phyloP scores from a whole-genome alignment of 2,329 filamentous ascomycete species.

The Neofusicoccum ribis region DNA sequence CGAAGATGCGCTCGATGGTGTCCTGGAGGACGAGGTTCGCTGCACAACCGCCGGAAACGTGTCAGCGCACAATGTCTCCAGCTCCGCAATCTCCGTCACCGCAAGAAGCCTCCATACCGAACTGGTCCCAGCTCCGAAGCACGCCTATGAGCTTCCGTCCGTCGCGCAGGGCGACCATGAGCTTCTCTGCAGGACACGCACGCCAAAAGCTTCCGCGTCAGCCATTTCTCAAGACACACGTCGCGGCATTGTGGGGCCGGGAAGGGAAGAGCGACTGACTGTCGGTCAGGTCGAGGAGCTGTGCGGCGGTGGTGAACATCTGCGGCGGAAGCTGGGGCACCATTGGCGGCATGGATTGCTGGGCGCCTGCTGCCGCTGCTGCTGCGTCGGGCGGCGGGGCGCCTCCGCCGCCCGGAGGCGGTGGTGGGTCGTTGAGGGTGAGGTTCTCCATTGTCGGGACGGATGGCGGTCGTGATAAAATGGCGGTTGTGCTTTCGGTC shows the following conservation, averaged over 20 bases:
- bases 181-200: conserved; percentile 69
- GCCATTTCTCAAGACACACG: not conserved
- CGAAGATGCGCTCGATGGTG: conserved; percentile 85
- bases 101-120: conserved; percentile 60
- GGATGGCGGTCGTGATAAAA: not conserved
- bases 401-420: not conserved
- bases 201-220: not conserved
- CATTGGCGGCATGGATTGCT: conserved; percentile 33
- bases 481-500: not conserved
- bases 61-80: not conserved
- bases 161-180: conserved; percentile 87
- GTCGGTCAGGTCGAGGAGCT: conserved; percentile 93
- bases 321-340: conserved; percentile 77
- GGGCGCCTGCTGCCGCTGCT: not conserved
- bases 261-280: conserved; percentile 61
- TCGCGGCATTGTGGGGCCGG: not conserved
- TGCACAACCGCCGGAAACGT: not conserved
- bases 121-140: conserved; percentile 95
- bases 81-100: too few relatives aligned
- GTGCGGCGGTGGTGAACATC: conserved; percentile 97
- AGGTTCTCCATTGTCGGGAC: conserved; percentile 21
- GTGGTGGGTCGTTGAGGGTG: conserved; percentile 19
- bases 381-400: not conserved
- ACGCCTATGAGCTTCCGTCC: conserved; percentile 93
- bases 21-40: conserved; percentile 94